Evolutionary conservation across 176 grass and related monocot genomes (phyloP), one percentile per base, ranked within the genome.

Genomic region (Chloris gayana): DNA sequence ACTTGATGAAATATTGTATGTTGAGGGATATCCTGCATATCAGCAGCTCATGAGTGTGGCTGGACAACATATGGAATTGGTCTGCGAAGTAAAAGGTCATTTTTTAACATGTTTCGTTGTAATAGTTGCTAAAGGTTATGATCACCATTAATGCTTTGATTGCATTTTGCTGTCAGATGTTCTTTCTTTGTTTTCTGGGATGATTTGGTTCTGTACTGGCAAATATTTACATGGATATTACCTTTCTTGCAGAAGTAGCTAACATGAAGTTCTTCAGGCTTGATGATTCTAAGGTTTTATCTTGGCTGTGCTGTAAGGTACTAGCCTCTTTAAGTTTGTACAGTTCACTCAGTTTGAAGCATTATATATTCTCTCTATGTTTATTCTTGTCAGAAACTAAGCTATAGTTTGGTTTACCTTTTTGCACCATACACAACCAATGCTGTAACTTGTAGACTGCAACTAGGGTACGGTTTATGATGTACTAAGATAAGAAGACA

Each of bases 251-350:
- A 99, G 96, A 99, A 91, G 88, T 95, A 91, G 84, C 84, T 78
- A 88, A 88, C 33, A 71, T 90, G 53, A 86, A 87, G 56, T 99
- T 95, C 82, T 93, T 87, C 69, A 95, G 96, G 82, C 84, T 99
- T 65, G 88, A 99, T 33, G 79, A 99, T 84, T 86, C 92, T 44
- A 95, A 88, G 86, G 92, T 99, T 76, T 85, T 99, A 81, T 75
- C 79, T 85, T 99, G 96, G 96, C 66, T 99, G 83, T 93, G 83
- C 81, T 95, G 93, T 84, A 99, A 99, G 96, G 96, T 94, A 80
- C 3, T 37, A 54, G 27, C 33, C 42, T 77, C 72, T 71, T 81
- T 70, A 37, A 45, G 15, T 72, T 71, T 33, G 32, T 62, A 73
- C 24, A 65, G 30, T 24, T 87, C 44, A 41, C 45, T 61, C 68